Conservation (phyloP, 805 yeast genomes). For the Teunomyces atbi region DNA sequence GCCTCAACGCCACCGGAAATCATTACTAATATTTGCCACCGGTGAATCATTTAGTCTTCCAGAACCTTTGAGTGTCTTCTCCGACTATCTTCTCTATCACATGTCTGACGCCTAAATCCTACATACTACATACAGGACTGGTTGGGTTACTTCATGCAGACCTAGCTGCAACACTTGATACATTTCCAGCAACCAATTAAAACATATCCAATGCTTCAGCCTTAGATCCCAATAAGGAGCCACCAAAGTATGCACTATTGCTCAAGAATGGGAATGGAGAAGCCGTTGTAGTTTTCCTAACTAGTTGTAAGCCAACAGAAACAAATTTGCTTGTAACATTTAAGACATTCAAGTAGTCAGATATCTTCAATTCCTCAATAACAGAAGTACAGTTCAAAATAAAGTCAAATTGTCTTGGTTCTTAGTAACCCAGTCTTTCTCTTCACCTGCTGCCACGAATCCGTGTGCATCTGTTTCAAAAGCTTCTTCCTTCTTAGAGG, state of each 20-base stretch:
- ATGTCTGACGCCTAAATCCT: no score
- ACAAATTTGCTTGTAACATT: conserved; percentile 59
- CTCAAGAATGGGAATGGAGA: conserved; percentile 52
- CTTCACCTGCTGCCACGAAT: conserved; percentile 54
- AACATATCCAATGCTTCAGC: conserved; percentile 66
- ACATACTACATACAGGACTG: no score
- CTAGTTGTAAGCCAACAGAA: conserved; percentile 64
- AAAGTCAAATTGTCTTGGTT: conserved; percentile 43
- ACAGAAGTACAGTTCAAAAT: conserved; percentile 55
- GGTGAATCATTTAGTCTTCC: no score
- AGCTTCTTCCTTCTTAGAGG: conserved; percentile 50
- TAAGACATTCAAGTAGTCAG: conserved; percentile 47
- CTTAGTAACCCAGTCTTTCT: conserved; percentile 37
- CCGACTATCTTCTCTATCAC: no score
- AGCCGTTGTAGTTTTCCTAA: conserved; percentile 41
- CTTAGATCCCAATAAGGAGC: conserved; percentile 62
- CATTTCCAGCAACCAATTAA: conserved; percentile 49
- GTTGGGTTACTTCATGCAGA: no score
- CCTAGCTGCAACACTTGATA: no score
- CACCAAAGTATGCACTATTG: conserved; percentile 51
- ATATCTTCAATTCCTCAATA: conserved; percentile 48
- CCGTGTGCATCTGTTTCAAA: conserved; percentile 50
- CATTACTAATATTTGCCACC: no score
- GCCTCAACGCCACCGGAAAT: no score
- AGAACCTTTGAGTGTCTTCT: no score